phyloP scores from a whole-genome alignment of 345 rosid species.

The Ailanthus altissimus region DNA sequence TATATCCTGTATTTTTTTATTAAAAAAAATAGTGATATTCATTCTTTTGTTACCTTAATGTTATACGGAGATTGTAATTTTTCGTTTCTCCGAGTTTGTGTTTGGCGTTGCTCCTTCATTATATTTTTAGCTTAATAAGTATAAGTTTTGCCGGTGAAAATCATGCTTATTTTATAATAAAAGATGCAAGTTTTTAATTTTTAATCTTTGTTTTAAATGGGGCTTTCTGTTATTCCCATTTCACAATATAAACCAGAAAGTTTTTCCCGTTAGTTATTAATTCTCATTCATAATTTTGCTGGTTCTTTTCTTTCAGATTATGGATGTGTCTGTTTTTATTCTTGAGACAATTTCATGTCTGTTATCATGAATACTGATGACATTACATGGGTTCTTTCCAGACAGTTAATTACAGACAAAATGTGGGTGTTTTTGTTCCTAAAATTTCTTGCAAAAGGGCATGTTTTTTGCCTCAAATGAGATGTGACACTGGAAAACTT shows the following conservation, averaged over 20 bases:
- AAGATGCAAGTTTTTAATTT: no score
- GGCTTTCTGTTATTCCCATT: not conserved
- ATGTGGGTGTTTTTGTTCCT: constrained; percentile 15
- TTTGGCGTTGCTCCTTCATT: not conserved
- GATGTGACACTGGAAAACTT: constrained; percentile 11
- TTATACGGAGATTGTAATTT: not conserved
- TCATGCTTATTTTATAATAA: not conserved
- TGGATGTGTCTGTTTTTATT: no score
- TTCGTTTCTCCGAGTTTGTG: not conserved
- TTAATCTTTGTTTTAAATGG: not conserved
- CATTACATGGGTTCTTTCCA: constrained; percentile 32
- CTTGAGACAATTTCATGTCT: not conserved
- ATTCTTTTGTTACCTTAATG: not conserved
- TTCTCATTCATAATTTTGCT: no score
- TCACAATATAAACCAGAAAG: no score
- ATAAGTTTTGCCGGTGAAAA: no score
- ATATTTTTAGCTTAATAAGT: not conserved
- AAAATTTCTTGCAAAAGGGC: constrained; percentile 29
- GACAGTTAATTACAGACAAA: constrained; percentile 37
- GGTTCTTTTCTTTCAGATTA: no score
- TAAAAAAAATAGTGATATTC: not conserved
- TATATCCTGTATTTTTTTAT: no score
- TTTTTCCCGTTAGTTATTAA: not conserved
- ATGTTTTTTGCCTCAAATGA: constrained; percentile 35
- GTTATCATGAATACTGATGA: not conserved